Conservation (phyloP, 2,329 filamentous ascomycete genomes). For the Microsporum canis region DNA sequence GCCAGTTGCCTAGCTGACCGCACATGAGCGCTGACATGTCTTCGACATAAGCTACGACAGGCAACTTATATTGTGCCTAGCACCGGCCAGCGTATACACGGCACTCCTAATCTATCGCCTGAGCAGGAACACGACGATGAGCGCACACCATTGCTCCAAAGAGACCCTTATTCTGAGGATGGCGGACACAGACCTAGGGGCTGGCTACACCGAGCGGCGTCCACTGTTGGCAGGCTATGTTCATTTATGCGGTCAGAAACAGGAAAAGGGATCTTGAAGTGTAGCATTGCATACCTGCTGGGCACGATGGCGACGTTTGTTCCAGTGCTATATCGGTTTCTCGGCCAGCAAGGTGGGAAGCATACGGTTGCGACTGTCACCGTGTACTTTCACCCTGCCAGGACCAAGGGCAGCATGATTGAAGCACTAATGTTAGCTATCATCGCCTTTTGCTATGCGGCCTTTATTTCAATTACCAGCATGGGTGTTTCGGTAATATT, state of each 20-base stretch:
- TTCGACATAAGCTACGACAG: constrained; percentile 52
- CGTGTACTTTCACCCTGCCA: constrained; percentile 86
- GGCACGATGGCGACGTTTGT: constrained; percentile 81
- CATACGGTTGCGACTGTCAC: constrained; percentile 89
- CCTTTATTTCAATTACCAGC: constrained; percentile 64
- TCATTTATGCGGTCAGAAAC: constrained; percentile 58
- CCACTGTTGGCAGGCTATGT: constrained; percentile 36
- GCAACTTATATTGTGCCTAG: constrained; percentile 77
- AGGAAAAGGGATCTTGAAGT: constrained; percentile 76
- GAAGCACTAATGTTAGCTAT: constrained; percentile 69
- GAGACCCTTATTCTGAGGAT: constrained; percentile 11
- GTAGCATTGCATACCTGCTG: constrained; percentile 76
- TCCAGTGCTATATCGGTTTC: constrained; percentile 55
- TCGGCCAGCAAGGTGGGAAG: constrained; percentile 81
- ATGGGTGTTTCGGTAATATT: constrained; percentile 84
- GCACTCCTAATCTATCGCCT: constrained; percentile 59
- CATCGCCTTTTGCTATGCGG: constrained; percentile 66
- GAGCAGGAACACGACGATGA: constrained; percentile 51
- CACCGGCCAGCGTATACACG: constrained; percentile 74
- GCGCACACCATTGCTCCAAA: constrained; percentile 25
- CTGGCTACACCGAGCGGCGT: constrained; percentile 22
- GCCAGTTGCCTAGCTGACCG: no score
- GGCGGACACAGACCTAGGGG: constrained; percentile 11
- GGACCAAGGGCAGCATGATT: constrained; percentile 78
- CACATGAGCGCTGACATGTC: not conserved